Evolutionary conservation across 2,329 filamentous ascomycete genomes (phyloP).

Genomic region (Westerdykella aurantiaca): DNA sequence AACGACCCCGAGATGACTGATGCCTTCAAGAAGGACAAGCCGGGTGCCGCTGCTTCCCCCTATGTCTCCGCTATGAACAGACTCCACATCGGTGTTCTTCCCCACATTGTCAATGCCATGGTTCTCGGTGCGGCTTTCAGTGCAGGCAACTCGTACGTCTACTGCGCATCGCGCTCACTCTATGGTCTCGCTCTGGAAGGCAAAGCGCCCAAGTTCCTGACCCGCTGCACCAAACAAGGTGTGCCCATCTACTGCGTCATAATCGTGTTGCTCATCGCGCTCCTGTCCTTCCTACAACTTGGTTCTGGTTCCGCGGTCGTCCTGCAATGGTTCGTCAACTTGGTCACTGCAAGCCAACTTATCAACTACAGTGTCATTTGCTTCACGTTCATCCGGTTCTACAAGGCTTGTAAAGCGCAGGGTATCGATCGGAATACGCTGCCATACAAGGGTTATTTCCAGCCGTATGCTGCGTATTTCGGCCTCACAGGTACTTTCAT

Average conservation of each 20-base stretch:
- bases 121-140: constrained; percentile 52
- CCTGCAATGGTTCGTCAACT: constrained; percentile 66
- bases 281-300: constrained; percentile 71
- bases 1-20: constrained; percentile 57
- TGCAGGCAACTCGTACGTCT: constrained; percentile 52
- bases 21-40: constrained; percentile 54
- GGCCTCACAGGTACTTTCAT: constrained; percentile 57
- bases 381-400: constrained; percentile 66
- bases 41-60: constrained; percentile 62
- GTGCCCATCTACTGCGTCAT: constrained; percentile 69
- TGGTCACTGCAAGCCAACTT: constrained; percentile 65
- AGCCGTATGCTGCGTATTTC: constrained; percentile 68
- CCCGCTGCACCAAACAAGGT: constrained; percentile 54
- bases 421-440: constrained; percentile 61
- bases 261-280: constrained; percentile 60
- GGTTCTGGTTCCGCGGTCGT: constrained; percentile 63
- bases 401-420: constrained; percentile 63
- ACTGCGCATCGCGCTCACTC: constrained; percentile 50
- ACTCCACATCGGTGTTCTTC: constrained; percentile 50
- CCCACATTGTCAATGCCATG: constrained; percentile 56
- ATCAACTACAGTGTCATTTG: constrained; percentile 50
- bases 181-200: constrained; percentile 52
- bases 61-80: constrained; percentile 58
- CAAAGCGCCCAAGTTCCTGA: constrained; percentile 51
- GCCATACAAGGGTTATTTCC: constrained; percentile 63